A percentile compares a stretch with the other conserved stretches of the same genome.
Evolutionary conservation across 1,284 basidiomycete species (phyloP).

Genomic region (Ceratobasidium sp.): DNA sequence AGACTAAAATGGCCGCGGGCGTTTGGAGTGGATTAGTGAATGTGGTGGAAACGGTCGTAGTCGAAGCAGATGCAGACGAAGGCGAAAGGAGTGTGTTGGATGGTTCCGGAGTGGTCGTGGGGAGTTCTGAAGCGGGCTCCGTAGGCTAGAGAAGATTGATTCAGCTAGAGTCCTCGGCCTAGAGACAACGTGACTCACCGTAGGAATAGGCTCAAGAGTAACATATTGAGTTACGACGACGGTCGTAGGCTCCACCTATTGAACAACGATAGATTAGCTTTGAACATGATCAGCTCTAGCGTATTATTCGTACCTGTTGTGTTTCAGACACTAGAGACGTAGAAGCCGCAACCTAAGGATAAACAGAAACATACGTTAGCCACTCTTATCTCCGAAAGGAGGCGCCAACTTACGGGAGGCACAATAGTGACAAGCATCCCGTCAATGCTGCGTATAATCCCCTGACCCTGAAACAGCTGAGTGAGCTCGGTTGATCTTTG

Average conservation of each 20-base stretch:
- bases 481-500: background rate
- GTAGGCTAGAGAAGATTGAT: background rate
- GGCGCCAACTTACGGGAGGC: conserved; percentile 7
- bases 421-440: conserved; percentile 15
- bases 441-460: background rate
- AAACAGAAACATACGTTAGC: conserved; percentile 1
- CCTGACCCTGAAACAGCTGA: conserved; percentile 23
- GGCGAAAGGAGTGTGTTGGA: conserved; percentile 18
- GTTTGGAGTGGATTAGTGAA: conserved; percentile 7
- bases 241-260: background rate
- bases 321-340: background rate
- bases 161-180: background rate
- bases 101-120: background rate
- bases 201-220: background rate
- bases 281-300: background rate
- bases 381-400: background rate
- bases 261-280: background rate
- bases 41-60: background rate
- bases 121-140: background rate
- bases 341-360: background rate
- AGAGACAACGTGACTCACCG: background rate
- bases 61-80: background rate
- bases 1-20: conserved; percentile 26
- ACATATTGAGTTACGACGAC: conserved; percentile 27
- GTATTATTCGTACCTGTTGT: background rate